Conservation (phyloP, 345 rosid species). For the Euphorbia lathyris region DNA sequence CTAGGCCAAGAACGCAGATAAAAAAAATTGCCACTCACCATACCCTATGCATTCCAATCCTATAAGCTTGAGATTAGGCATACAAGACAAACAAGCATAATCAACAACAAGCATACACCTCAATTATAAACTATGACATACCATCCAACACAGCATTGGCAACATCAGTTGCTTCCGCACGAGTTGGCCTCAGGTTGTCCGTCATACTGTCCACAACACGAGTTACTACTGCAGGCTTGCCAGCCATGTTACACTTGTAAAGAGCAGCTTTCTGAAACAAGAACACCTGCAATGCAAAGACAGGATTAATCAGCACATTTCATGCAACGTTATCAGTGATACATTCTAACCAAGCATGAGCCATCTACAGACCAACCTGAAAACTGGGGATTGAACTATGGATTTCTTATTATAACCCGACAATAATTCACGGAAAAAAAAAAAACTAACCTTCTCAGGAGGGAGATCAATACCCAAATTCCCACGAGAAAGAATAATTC, state of each 20-base stretch:
- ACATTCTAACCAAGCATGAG: background rate
- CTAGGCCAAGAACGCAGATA: background rate
- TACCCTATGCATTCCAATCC: background rate
- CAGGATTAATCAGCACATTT: slow-evolving; percentile 10
- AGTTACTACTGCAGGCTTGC: slow-evolving; percentile 93
- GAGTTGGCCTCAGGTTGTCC: slow-evolving; percentile 88
- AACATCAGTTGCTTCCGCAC: slow-evolving; percentile 99
- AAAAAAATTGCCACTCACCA: background rate
- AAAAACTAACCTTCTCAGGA: slow-evolving; percentile 79
- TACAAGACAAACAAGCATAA: background rate
- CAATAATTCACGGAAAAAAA: background rate
- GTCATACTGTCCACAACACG: slow-evolving; percentile 99
- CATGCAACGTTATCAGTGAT: background rate
- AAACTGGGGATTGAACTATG: background rate
- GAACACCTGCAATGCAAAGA: slow-evolving; percentile 60
- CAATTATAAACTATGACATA: slow-evolving; percentile 19
- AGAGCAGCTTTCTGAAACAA: slow-evolving; percentile 93
- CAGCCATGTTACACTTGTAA: slow-evolving; percentile 96
- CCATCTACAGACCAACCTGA: background rate
- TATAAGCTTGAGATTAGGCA: background rate
- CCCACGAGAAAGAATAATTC: slow-evolving; percentile 97
- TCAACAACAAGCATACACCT: background rate
- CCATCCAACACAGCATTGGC: slow-evolving; percentile 99
- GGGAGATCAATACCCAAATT: slow-evolving; percentile 98
- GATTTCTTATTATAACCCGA: background rate